Percentiles rank a stretch among this genome's conserved stretches.
phyloP scores from a whole-genome alignment of 2,329 filamentous ascomycete species.

The Xenoacremonium recifei region DNA sequence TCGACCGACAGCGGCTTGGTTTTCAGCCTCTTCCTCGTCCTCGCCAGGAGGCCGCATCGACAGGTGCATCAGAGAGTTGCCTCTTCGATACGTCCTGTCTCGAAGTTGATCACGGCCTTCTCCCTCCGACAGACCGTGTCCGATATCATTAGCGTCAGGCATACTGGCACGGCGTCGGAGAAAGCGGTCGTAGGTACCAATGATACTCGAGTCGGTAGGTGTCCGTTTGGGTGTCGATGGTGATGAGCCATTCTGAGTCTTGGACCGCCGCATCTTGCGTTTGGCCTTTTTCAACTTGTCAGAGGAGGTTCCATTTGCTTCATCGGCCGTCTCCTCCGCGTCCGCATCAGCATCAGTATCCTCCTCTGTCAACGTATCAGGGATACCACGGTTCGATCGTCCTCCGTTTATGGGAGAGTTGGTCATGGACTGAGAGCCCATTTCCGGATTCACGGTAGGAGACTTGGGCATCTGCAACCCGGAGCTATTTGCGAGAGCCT shows the following conservation, averaged over 20 bases:
- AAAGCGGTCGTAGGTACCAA: conserved; percentile 44
- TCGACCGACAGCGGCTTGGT: conserved; percentile 44
- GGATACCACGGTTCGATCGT: conserved; percentile 47
- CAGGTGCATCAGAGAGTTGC: conserved; percentile 57
- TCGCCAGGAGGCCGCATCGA: conserved; percentile 47
- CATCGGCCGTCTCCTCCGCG: conserved; percentile 83
- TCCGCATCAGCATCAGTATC: conserved; percentile 57
- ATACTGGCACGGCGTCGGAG: conserved; percentile 65
- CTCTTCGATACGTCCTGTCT: conserved; percentile 51
- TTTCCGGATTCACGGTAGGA: conserved; percentile 29
- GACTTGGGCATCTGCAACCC: conserved; percentile 46
- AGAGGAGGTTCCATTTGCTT: conserved; percentile 50
- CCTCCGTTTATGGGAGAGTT: conserved; percentile 49
- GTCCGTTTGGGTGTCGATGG: conserved; percentile 62
- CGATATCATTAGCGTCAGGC: conserved; percentile 56
- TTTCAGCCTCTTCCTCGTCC: conserved; percentile 47
- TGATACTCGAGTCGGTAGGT: conserved; percentile 39
- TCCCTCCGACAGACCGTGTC: conserved; percentile 71
- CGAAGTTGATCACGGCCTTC: conserved; percentile 64
- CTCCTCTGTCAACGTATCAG: conserved; percentile 53
- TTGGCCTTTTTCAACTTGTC: conserved; percentile 50
- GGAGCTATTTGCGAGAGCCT: conserved; percentile 63
- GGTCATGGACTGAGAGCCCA: conserved; percentile 38
- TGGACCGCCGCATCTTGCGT: conserved; percentile 58
- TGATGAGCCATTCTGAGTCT: conserved; percentile 57